Base-by-base conservation (phyloP, 306 rosid species). In the Sicyos edulis region DNA sequence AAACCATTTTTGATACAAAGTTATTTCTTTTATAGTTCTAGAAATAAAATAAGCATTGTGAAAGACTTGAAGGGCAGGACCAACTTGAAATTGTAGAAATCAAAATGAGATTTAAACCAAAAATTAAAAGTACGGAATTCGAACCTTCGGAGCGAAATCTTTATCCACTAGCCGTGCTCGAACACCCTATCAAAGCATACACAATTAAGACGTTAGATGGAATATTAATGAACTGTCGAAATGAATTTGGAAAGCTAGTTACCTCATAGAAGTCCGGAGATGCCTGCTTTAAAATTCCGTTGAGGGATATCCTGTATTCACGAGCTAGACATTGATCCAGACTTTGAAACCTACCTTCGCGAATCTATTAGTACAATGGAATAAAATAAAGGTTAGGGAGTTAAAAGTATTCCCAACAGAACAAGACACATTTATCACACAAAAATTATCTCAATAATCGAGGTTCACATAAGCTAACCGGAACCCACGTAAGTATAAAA, bases 71-170 rank as follows among this genome's bases (percentile, higher is more conserved):
- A 37, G 44, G 44, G 8, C 8, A 37, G 44, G 6, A 37, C 7
- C 8, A 37, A 37, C 44, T 37, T 37, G 8, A 37, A 5, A 37
- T 37, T 37, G 44, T 37, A 37, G 47, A 42, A 42, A 42, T 42
- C 47, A 42, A 42, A 42, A 42, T 42, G 11, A 42, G 47, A 42
- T 42, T 42, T 9, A 42, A 42, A 42, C 47, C 1, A 42, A 42
- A 42, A 42, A 9, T 42, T 42, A 9, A 42, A 42, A 42, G 12
- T 42, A 42, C 47, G 47, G 53, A 9, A 11, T 40, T 11, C 63
- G 57, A 86, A 91, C 99, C 97, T 86, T 88, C 6, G 99, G 99
- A 11, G 95, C 83, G 59, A 93, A 93, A 82, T 93, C 99, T 42
- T 42, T 93, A 44, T 93, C 91, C 50, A 89, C 89, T 82, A 93